A percentile compares a stretch with the other conserved stretches of the same genome.
Conservation (phyloP, 176 grass and related monocot genomes). For the Areca catechu region DNA sequence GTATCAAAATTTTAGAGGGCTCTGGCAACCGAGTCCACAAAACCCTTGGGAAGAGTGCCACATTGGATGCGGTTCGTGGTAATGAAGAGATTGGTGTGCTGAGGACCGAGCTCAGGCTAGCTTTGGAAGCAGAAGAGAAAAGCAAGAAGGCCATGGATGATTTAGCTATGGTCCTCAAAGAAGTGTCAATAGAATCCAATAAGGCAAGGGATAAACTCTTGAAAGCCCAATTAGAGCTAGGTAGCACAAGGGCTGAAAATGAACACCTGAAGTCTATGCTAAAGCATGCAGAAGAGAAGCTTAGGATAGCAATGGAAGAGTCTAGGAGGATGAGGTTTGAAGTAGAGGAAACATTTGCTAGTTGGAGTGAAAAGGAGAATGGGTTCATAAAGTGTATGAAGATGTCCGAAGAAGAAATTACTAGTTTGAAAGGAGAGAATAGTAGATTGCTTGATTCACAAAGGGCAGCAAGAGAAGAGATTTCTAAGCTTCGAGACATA, state of each 20-base stretch:
- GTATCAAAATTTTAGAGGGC: slow-evolving; percentile 24
- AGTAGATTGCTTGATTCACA: slow-evolving; percentile 70
- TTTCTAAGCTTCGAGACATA: slow-evolving; percentile 64
- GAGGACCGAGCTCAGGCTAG: slow-evolving; percentile 28
- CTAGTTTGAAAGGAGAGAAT: slow-evolving; percentile 45
- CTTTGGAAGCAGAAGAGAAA: slow-evolving; percentile 56
- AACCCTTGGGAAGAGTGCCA: slow-evolving; percentile 13
- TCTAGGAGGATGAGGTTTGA: slow-evolving; percentile 39
- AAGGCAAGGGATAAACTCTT: slow-evolving; percentile 49
- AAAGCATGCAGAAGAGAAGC: slow-evolving; percentile 11
- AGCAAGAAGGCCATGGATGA: slow-evolving; percentile 73
- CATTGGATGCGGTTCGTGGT: slow-evolving; percentile 15
- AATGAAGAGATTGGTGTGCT: slow-evolving; percentile 55
- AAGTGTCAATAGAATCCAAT: slow-evolving; percentile 66
- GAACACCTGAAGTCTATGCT: slow-evolving; percentile 19
- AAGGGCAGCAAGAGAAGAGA: slow-evolving; percentile 81
- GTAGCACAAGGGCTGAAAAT: slow-evolving; percentile 37
- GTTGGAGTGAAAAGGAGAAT: slow-evolving; percentile 74
- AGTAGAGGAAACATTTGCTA: slow-evolving; percentile 45
- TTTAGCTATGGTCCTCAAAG: slow-evolving; percentile 55
- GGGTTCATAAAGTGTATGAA: slow-evolving; percentile 69
- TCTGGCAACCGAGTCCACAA: neutral
- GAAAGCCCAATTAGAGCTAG: slow-evolving; percentile 43
- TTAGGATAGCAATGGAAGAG: slow-evolving; percentile 25
- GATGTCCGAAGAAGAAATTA: slow-evolving; percentile 68